phyloP scores from a whole-genome alignment of 257 asterid genomes.

The Galeopsis tetrahit region DNA sequence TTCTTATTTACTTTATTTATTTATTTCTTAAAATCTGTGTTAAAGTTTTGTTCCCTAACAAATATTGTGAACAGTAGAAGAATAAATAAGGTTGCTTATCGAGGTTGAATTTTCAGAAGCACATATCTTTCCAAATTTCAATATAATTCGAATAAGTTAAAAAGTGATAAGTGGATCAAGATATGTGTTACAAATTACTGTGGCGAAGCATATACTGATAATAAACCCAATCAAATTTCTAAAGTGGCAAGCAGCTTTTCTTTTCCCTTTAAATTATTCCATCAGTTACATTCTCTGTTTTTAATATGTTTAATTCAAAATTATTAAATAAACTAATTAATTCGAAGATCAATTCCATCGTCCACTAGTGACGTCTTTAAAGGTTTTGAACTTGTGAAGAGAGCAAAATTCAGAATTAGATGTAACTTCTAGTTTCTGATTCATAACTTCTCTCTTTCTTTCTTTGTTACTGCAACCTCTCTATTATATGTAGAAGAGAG shows the following conservation, averaged over 20 bases:
- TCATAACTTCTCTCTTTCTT: too few relatives aligned
- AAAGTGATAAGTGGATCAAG: neutral
- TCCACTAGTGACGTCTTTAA: too few relatives aligned
- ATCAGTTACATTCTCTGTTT: neutral
- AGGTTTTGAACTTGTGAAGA: too few relatives aligned
- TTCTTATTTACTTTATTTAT: too few relatives aligned
- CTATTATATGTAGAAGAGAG: too few relatives aligned
- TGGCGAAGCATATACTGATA: neutral
- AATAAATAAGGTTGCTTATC: slow-evolving; percentile 8
- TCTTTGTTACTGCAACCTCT: too few relatives aligned
- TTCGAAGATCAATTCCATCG: too few relatives aligned
- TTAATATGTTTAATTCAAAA: neutral
- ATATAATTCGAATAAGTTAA: neutral
- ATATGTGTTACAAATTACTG: neutral
- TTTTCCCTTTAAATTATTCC: neutral
- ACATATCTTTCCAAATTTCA: neutral
- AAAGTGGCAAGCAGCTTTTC: neutral
- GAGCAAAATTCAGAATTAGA: too few relatives aligned
- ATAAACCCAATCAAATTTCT: neutral
- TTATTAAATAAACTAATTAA: neutral
- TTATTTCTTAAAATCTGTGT: too few relatives aligned
- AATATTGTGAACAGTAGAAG: neutral
- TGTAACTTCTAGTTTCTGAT: too few relatives aligned
- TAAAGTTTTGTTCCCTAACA: too few relatives aligned
- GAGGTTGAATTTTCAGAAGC: neutral